Conservation (phyloP, 192 early-diverging fungal genomes). For the Rhizoclosmatium sp. region DNA sequence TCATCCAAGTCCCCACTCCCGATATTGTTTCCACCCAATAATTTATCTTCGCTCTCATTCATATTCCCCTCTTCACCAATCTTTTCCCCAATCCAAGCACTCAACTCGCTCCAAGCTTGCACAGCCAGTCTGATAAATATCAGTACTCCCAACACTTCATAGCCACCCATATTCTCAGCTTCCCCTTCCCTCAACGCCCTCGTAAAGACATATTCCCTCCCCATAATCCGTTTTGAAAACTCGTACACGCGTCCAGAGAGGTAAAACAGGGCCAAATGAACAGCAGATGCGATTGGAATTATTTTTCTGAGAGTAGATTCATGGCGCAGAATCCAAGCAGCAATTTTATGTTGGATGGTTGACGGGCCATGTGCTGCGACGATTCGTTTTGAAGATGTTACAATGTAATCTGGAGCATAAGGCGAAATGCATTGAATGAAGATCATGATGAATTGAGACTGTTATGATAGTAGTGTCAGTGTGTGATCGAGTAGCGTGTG, state of each 20-base stretch:
- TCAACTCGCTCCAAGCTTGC: constrained; percentile 48
- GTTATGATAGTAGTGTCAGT: not conserved
- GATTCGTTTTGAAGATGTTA: constrained; percentile 10
- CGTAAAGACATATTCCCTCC: constrained; percentile 75
- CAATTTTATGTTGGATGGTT: not conserved
- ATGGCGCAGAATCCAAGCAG: constrained; percentile 1
- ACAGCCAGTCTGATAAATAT: constrained; percentile 78
- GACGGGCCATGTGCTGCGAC: not conserved
- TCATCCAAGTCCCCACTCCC: constrained; percentile 1
- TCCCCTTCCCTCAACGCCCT: constrained; percentile 70
- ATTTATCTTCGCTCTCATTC: not conserved
- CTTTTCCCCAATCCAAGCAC: not conserved
- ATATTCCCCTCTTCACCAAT: not conserved
- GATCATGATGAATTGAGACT: constrained; percentile 29
- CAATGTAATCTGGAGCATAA: constrained; percentile 13
- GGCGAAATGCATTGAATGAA: constrained; percentile 37
- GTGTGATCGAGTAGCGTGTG: not conserved
- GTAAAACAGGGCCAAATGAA: constrained; percentile 91
- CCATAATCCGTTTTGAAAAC: constrained; percentile 79
- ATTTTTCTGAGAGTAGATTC: not conserved
- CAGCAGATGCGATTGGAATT: constrained; percentile 37
- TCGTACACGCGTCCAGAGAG: constrained; percentile 84
- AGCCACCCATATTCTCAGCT: constrained; percentile 66
- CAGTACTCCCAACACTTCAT: constrained; percentile 86
- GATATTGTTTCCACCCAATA: not conserved